A percentile compares a stretch with the other conserved stretches of the same genome.
Evolutionary conservation across 768 basidiomycete species (phyloP).

Genomic region (Boletellus emodensis): DNA sequence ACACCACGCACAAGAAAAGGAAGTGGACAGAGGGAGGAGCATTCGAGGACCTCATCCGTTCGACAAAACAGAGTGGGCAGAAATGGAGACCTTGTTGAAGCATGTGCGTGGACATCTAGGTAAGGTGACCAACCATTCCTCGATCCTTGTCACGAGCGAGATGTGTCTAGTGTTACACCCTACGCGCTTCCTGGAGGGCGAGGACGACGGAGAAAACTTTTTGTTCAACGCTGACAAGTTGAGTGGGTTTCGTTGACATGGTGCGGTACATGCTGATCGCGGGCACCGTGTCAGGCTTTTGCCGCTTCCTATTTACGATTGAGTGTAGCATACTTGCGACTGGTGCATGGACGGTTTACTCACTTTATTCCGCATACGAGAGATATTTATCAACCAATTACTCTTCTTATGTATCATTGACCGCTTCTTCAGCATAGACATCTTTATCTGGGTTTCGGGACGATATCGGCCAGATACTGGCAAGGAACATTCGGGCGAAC

Average conservation of each 20-base stretch:
- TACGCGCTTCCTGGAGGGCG: constrained; percentile 86
- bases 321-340: background rate
- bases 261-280: constrained; percentile 5
- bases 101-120: constrained; percentile 86
- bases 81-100: constrained; percentile 81
- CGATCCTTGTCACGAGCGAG: background rate
- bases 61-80: constrained; percentile 77
- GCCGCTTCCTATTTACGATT: constrained; percentile 74
- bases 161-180: constrained; percentile 69
- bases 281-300: constrained; percentile 40
- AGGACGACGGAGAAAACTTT: constrained; percentile 90
- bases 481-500: constrained; percentile 6
- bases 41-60: constrained; percentile 63
- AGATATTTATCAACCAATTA: constrained; percentile 1
- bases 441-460: constrained; percentile 14
- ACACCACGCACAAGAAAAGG: constrained; percentile 36
- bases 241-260: constrained; percentile 14
- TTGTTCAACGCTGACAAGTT: constrained; percentile 85
- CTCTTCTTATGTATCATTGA: background rate
- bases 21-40: constrained; percentile 34
- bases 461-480: background rate
- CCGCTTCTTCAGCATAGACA: constrained; percentile 14
- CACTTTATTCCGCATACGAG: background rate
- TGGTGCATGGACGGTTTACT: background rate
- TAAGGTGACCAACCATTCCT: constrained; percentile 32